phyloP scores from a whole-genome alignment of 1,284 basidiomycete genomes.

The Marasmius tenuissimus region DNA sequence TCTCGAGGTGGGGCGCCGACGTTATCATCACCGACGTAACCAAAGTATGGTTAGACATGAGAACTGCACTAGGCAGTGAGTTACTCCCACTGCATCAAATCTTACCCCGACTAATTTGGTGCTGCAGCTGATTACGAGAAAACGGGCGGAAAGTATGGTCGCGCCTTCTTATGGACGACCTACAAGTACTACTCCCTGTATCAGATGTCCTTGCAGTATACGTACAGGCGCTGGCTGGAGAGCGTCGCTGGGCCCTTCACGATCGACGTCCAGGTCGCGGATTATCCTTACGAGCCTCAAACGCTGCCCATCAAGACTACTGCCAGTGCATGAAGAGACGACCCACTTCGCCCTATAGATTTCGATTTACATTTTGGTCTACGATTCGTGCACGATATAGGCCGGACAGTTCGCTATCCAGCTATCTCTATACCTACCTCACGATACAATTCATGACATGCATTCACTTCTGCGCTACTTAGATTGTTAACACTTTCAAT shows the following conservation, averaged over 20 bases:
- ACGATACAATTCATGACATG: too few relatives aligned
- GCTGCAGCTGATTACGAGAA: conserved; percentile 65
- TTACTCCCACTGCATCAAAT: conserved; percentile 12
- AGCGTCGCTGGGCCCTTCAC: conserved; percentile 56
- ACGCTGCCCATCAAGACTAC: background rate
- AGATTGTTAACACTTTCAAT: too few relatives aligned
- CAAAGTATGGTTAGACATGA: conserved; percentile 73
- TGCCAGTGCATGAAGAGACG: too few relatives aligned
- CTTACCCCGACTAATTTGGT: background rate
- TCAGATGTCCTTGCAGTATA: conserved; percentile 28
- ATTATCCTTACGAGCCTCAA: background rate
- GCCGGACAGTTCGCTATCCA: too few relatives aligned
- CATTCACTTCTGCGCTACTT: too few relatives aligned
- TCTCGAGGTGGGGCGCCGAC: conserved; percentile 87
- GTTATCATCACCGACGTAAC: conserved; percentile 91
- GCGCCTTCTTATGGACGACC: conserved; percentile 77
- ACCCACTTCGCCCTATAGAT: too few relatives aligned
- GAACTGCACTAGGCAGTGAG: conserved; percentile 65
- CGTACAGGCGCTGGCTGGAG: conserved; percentile 40
- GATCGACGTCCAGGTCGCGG: background rate
- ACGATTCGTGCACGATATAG: too few relatives aligned
- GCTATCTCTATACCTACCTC: too few relatives aligned
- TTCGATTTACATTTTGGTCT: too few relatives aligned
- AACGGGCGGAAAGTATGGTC: conserved; percentile 57
- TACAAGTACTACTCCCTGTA: conserved; percentile 60